Percentiles rank a stretch among this genome's conserved stretches.
phyloP scores from a whole-genome alignment of 805 yeast species.

The Metschnikowia rubicola region DNA sequence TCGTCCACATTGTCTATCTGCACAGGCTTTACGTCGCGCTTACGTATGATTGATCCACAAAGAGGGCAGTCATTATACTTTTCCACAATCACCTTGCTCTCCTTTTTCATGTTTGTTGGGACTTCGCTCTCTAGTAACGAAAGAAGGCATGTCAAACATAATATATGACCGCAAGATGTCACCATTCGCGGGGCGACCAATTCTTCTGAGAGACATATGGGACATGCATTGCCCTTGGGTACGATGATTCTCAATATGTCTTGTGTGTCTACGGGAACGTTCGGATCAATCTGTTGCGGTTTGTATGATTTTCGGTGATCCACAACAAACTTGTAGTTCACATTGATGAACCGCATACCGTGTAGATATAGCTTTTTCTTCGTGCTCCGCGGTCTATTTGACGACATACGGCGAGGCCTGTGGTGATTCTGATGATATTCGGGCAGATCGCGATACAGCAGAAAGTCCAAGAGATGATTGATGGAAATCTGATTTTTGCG shows the following conservation, averaged over 20 bases:
- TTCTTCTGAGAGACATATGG: conserved; percentile 82
- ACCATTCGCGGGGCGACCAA: conserved; percentile 94
- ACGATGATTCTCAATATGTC: conserved; percentile 70
- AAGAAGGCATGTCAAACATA: conserved; percentile 79
- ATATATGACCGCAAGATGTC: conserved; percentile 82
- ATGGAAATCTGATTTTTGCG: conserved; percentile 38
- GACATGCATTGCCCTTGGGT: conserved; percentile 77
- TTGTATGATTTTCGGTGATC: conserved; percentile 55
- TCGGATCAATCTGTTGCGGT: conserved; percentile 68
- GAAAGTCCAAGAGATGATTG: conserved; percentile 64
- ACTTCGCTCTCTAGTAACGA: conserved; percentile 60
- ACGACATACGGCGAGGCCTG: conserved; percentile 9
- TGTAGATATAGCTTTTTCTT: conserved; percentile 42
- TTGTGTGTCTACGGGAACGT: conserved; percentile 59
- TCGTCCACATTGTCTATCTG: conserved; percentile 46
- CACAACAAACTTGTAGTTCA: conserved; percentile 80
- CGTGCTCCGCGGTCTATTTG: conserved; percentile 11
- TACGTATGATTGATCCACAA: conserved; percentile 56
- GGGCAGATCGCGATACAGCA: conserved; percentile 38
- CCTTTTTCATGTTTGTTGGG: conserved; percentile 36
- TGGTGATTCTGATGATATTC: conserved; percentile 26
- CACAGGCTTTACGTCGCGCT: conserved; percentile 65
- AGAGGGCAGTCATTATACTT: conserved; percentile 76
- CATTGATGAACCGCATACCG: conserved; percentile 74
- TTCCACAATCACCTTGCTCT: conserved; percentile 34